These are phyloP conservation scores for Penicillium taxi DNA, from an alignment of 495 filamentous ascomycete species.

Conservation along the genomic window DNA sequence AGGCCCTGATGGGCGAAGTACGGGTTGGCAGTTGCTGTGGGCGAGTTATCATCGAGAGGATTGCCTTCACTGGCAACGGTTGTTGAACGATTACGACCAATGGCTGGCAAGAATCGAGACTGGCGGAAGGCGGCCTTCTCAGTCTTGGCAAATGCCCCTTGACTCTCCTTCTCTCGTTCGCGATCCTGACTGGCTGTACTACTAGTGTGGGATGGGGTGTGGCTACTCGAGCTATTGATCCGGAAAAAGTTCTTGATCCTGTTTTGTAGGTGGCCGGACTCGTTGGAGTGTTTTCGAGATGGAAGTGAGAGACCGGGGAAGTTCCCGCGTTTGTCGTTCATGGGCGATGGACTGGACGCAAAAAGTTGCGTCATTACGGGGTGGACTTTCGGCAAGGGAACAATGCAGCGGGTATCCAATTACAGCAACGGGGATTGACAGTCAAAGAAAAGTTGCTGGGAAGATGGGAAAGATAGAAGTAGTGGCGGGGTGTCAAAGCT, in stretches of 20 bases:
- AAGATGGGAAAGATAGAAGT: neutral
- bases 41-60: constrained; percentile 78
- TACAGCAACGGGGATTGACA: neutral
- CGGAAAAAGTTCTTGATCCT: constrained; percentile 97
- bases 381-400: neutral
- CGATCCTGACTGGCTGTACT: constrained; percentile 33
- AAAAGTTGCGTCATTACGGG: constrained; percentile 42
- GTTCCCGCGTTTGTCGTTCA: constrained; percentile 42
- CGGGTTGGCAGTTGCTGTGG: constrained; percentile 90
- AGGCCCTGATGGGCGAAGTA: constrained; percentile 97
- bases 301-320: constrained; percentile 38
- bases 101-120: constrained; percentile 71
- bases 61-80: constrained; percentile 94
- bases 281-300: constrained; percentile 44
- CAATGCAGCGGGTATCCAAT: constrained; percentile 1
- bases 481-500: neutral
- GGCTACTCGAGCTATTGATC: constrained; percentile 66
- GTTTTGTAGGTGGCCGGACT: constrained; percentile 64
- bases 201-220: constrained; percentile 36
- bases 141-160: constrained; percentile 27
- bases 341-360: constrained; percentile 34
- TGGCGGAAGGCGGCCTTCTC: constrained; percentile 70
- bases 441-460: neutral
- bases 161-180: constrained; percentile 29
- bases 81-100: constrained; percentile 70